A percentile compares a stretch with the other conserved stretches of the same genome.
phyloP scores from a whole-genome alignment of 2,329 filamentous ascomycete species.

The Scedosporium apiospermum region DNA sequence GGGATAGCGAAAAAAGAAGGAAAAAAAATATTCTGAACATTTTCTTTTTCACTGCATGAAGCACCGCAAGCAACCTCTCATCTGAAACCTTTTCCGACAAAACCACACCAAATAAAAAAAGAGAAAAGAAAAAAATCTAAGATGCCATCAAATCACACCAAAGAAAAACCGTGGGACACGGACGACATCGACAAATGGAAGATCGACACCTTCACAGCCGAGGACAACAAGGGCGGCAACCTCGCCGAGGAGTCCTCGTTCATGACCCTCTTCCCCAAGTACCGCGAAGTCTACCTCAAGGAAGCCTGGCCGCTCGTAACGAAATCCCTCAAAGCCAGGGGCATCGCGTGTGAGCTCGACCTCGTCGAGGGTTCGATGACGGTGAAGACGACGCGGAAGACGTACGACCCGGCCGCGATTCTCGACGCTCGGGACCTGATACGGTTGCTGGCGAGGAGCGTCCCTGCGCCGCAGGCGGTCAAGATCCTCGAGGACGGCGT shows the following conservation, averaged over 20 bases:
- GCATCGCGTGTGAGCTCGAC: slow-evolving; percentile 86
- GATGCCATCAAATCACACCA: slow-evolving; percentile 85
- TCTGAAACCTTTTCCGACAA: neutral
- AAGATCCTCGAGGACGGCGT: slow-evolving; percentile 90
- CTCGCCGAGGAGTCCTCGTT: slow-evolving; percentile 94
- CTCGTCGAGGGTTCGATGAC: slow-evolving; percentile 95
- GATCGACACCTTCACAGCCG: slow-evolving; percentile 74
- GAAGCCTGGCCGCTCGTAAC: slow-evolving; percentile 91
- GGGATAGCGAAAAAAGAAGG: neutral
- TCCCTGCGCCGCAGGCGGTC: slow-evolving; percentile 85
- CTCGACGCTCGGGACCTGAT: slow-evolving; percentile 91
- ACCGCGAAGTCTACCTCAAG: slow-evolving; percentile 87
- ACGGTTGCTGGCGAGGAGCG: slow-evolving; percentile 81
- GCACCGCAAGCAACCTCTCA: slow-evolving; percentile 11
- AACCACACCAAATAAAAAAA: neutral
- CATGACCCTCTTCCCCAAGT: slow-evolving; percentile 81
- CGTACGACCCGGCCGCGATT: slow-evolving; percentile 84
- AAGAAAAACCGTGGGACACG: slow-evolving; percentile 90
- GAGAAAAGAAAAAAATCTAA: neutral
- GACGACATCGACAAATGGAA: slow-evolving; percentile 98
- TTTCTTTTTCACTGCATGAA: slow-evolving; percentile 11
- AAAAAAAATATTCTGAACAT: slow-evolving; percentile 3
- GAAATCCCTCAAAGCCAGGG: slow-evolving; percentile 72
- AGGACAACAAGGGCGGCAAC: slow-evolving; percentile 75
- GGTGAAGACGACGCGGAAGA: slow-evolving; percentile 87